These are phyloP conservation scores for Linaria vulgaris DNA, from an alignment of 257 asterid species.

Conservation along the genomic window DNA sequence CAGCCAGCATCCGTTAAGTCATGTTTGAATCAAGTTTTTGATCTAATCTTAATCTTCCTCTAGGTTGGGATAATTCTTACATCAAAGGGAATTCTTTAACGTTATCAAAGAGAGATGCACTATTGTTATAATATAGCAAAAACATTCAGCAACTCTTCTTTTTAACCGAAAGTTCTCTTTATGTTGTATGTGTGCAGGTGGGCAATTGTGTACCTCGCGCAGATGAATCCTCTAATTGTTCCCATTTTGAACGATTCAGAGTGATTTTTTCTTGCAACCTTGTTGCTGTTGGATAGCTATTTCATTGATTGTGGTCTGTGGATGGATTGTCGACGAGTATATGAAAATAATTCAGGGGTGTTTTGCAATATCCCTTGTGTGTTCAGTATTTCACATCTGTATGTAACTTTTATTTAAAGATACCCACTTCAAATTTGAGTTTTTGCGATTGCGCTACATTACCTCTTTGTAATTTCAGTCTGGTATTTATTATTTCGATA, in stretches of 20 bases:
- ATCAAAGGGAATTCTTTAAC: background rate
- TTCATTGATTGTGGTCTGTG: slow-evolving; percentile 15
- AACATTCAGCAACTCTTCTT: background rate
- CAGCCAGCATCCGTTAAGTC: slow-evolving; percentile 12
- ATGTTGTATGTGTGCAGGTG: slow-evolving; percentile 49
- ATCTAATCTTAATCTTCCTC: background rate
- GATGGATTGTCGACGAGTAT: slow-evolving; percentile 25
- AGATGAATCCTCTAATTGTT: slow-evolving; percentile 88
- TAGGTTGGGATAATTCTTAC: background rate
- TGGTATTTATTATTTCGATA: slow-evolving; percentile 27
- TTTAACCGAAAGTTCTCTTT: background rate
- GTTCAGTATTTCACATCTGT: slow-evolving; percentile 21
- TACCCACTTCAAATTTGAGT: slow-evolving; percentile 17
- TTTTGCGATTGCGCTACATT: slow-evolving; percentile 24
- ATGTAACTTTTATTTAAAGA: slow-evolving; percentile 21
- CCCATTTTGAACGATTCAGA: slow-evolving; percentile 74
- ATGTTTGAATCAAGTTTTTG: background rate
- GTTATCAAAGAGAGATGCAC: background rate
- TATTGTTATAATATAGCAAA: background rate
- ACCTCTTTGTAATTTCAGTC: slow-evolving; percentile 26
- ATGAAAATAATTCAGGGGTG: slow-evolving; percentile 25
- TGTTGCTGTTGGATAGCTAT: slow-evolving; percentile 20
- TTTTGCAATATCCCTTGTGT: slow-evolving; percentile 25
- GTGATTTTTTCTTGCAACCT: slow-evolving; percentile 28
- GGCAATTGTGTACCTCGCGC: slow-evolving; percentile 90